Evolutionary conservation across 2,329 filamentous ascomycete species (phyloP).

Genomic region (Penicillium sp.): DNA sequence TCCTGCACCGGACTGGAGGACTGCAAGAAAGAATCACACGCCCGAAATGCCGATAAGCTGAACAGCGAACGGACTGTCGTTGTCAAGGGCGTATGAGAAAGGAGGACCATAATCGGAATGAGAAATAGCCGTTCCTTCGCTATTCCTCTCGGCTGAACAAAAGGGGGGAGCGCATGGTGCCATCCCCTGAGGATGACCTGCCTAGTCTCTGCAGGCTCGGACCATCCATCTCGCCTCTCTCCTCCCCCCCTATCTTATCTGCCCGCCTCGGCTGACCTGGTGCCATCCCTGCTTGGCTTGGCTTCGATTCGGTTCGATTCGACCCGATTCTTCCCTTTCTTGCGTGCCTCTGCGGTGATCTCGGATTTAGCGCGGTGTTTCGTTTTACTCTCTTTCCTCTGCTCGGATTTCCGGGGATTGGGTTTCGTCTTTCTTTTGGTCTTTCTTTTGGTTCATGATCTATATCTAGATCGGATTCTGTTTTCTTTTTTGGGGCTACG

Average conservation of each 20-base stretch:
- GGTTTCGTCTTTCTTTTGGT: too few relatives aligned
- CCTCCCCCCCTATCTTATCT: background rate
- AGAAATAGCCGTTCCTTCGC: background rate
- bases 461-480: slow-evolving; percentile 5
- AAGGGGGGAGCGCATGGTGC: background rate
- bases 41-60: slow-evolving; percentile 87
- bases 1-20: slow-evolving; percentile 90
- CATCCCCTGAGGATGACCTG: background rate
- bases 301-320: background rate
- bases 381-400: slow-evolving; percentile 2
- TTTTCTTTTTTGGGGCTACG: slow-evolving; percentile 5
- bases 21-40: slow-evolving; percentile 96
- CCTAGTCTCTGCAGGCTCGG: background rate
- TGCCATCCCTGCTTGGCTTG: background rate
- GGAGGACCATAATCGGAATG: background rate
- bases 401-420: background rate
- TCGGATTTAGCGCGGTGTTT: slow-evolving; percentile 36
- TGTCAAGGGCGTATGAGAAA: slow-evolving; percentile 75
- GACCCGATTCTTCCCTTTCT: slow-evolving; percentile 9
- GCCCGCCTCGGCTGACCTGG: background rate
- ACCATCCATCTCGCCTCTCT: background rate
- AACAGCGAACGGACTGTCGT: slow-evolving; percentile 90
- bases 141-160: background rate
- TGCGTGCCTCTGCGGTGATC: slow-evolving; percentile 15
- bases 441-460: slow-evolving; percentile 10